phyloP scores from a whole-genome alignment of 306 rosid species.

The Inga oerstediana region DNA sequence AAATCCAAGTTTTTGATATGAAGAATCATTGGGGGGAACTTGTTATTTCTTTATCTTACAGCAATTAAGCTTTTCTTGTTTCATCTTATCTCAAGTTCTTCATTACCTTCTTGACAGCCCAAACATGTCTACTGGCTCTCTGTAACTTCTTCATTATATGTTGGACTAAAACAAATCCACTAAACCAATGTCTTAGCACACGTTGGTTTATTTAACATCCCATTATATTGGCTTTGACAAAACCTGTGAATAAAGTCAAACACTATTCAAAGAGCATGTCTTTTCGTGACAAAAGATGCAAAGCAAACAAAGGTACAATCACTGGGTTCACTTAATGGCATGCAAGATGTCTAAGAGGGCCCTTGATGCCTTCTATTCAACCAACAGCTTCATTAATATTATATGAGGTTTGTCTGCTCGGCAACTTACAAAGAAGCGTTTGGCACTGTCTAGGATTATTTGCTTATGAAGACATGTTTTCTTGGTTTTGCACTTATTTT shows the following conservation, averaged over 20 bases:
- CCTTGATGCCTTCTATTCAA: background rate
- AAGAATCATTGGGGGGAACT: background rate
- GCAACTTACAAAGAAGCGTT: background rate
- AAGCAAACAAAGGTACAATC: background rate
- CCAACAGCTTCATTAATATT: background rate
- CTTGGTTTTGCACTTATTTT: background rate
- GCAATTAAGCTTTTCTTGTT: background rate
- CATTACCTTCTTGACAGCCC: background rate
- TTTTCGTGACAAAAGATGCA: slow-evolving; percentile 21
- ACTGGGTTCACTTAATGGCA: slow-evolving; percentile 26
- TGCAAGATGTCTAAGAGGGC: background rate
- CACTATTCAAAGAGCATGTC: background rate
- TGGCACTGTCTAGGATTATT: background rate
- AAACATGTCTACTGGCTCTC: background rate
- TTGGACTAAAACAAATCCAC: background rate
- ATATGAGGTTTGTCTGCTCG: background rate
- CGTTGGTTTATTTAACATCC: background rate
- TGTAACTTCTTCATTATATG: background rate
- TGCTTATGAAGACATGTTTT: background rate
- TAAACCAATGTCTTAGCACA: background rate
- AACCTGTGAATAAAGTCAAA: background rate
- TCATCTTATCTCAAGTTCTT: background rate
- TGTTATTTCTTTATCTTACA: background rate
- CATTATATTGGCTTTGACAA: background rate
- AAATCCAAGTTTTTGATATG: background rate